Base-by-base conservation (phyloP, 768 basidiomycete genomes). In the Sporobolomyces pararoseus region DNA sequence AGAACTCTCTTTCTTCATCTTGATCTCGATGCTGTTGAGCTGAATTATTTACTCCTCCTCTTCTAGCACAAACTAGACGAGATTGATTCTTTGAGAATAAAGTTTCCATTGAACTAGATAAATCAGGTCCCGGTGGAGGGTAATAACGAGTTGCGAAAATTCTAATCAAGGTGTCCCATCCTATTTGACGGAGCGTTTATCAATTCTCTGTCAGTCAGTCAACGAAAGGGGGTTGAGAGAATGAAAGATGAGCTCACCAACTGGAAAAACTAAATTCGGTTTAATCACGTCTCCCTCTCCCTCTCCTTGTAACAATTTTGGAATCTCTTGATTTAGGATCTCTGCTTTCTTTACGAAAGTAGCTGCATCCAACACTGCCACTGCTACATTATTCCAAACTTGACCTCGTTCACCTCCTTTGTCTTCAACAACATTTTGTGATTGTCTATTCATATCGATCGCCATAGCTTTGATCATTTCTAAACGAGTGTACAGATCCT, bases 381-480 rank as follows among this genome's bases (percentile, higher is more conserved):
- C 84, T 0, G 90, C 91, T 42, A 89, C 82, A 66, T 88, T 88
- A 9, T 46, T 35, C 47, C 42, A 25, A 27, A 27, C 54, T 21
- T 39, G 31, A 14, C 21, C 52, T 7, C n/a, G n/a, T n/a, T n/a
- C n/a, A n/a, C n/a, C n/a, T n/a, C n/a, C n/a, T n/a, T n/a, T n/a
- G n/a, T n/a, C n/a, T n/a, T n/a, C n/a, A 10, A 27, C 19, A 35
- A 32, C 37, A 1, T 34, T 17, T 14, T n/a, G 32, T 6, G 7
- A 12, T 34, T 27, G 9, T 21, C 65, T 23, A 17, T 73, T 53
- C 66, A 79, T 61, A 16, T 86, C 83, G 42, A 82, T 75, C 1
- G 88, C 84, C 31, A 92, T 81, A n/a, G 86, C 82, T 39, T 79
- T 75, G 86, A 95, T 91, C 91, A 95, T 95, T 75, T 90, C 87